Conservation (phyloP, 805 yeast species). For the Metschnikowia koreensis region DNA sequence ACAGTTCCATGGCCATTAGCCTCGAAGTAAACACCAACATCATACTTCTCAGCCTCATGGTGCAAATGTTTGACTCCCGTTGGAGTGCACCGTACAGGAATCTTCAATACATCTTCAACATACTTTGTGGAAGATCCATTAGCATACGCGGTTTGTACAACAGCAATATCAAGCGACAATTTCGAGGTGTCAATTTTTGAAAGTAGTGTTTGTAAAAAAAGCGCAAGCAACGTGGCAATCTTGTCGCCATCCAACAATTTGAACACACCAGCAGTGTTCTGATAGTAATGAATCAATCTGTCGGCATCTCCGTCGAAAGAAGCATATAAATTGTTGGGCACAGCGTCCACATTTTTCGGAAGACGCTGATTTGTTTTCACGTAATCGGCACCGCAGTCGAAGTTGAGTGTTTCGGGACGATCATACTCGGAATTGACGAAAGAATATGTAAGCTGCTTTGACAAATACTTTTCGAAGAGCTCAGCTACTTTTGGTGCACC, state of each 20-base stretch:
- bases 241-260: slow-evolving; percentile 87
- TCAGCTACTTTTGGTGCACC: slow-evolving; percentile 74
- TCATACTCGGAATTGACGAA: slow-evolving; percentile 55
- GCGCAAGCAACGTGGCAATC: slow-evolving; percentile 81
- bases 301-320: slow-evolving; percentile 98
- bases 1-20: slow-evolving; percentile 99
- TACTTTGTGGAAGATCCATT: slow-evolving; percentile 87
- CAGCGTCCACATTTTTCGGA: slow-evolving; percentile 59
- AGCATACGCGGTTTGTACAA: slow-evolving; percentile 97
- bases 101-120: slow-evolving; percentile 54
- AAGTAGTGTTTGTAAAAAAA: slow-evolving; percentile 52
- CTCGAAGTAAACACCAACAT: slow-evolving; percentile 92
- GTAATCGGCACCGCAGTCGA: slow-evolving; percentile 89
- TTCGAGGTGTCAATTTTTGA: slow-evolving; percentile 46
- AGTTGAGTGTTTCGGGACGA: slow-evolving; percentile 62
- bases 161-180: slow-evolving; percentile 59
- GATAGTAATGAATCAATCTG: slow-evolving; percentile 79
- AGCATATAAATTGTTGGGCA: slow-evolving; percentile 55
- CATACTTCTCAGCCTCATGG: slow-evolving; percentile 83
- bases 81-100: slow-evolving; percentile 85
- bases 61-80: slow-evolving; percentile 97
- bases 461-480: slow-evolving; percentile 44
- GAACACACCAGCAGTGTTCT: slow-evolving; percentile 40
- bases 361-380: slow-evolving; percentile 85
- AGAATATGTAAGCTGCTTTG: slow-evolving; percentile 38